Percentiles rank a stretch among this genome's conserved stretches.
These are phyloP conservation scores for Fusarium verticillioides DNA, from an alignment of 2,329 filamentous ascomycete species.

Conservation along the genomic window DNA sequence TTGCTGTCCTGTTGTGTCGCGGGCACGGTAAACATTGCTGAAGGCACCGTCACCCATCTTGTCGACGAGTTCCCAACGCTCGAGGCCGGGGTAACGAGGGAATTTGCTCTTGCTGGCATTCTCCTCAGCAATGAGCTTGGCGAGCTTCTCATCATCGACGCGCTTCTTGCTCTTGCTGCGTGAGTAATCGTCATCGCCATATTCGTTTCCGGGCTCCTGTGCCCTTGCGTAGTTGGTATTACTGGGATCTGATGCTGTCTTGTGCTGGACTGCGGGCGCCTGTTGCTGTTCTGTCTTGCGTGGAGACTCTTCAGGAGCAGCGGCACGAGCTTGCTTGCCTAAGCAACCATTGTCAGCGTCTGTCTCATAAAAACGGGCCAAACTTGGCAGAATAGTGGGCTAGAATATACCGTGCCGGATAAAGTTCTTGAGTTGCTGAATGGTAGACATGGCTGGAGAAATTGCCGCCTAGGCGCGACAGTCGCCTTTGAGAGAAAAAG, in stretches of 20 bases:
- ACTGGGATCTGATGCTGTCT: slow-evolving; percentile 60
- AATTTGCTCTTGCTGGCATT: slow-evolving; percentile 86
- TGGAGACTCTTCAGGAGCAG: slow-evolving; percentile 59
- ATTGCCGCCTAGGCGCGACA: slow-evolving; percentile 43
- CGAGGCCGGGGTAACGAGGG: slow-evolving; percentile 66
- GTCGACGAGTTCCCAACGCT: slow-evolving; percentile 83
- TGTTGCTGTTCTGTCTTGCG: slow-evolving; percentile 64
- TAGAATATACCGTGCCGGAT: slow-evolving; percentile 81
- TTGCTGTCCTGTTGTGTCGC: slow-evolving; percentile 75
- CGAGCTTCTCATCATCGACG: slow-evolving; percentile 75
- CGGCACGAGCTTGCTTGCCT: slow-evolving; percentile 88
- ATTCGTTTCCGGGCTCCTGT: slow-evolving; percentile 67
- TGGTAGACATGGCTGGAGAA: slow-evolving; percentile 68
- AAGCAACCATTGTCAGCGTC: slow-evolving; percentile 22
- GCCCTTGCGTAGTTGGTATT: slow-evolving; percentile 47
- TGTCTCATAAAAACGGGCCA: background rate
- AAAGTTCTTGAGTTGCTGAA: slow-evolving; percentile 98
- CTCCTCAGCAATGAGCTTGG: slow-evolving; percentile 91
- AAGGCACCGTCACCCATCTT: slow-evolving; percentile 99
- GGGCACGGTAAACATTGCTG: slow-evolving; percentile 96
- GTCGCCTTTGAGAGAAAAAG: slow-evolving; percentile 27
- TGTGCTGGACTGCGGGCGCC: slow-evolving; percentile 63
- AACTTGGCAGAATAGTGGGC: background rate
- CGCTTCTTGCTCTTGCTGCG: slow-evolving; percentile 48
- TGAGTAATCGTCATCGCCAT: slow-evolving; percentile 70